Evolutionary conservation across 2,329 filamentous ascomycete genomes (phyloP), one percentile per base, ranked within the genome.

Genomic region (Alternaria incomplexa): DNA sequence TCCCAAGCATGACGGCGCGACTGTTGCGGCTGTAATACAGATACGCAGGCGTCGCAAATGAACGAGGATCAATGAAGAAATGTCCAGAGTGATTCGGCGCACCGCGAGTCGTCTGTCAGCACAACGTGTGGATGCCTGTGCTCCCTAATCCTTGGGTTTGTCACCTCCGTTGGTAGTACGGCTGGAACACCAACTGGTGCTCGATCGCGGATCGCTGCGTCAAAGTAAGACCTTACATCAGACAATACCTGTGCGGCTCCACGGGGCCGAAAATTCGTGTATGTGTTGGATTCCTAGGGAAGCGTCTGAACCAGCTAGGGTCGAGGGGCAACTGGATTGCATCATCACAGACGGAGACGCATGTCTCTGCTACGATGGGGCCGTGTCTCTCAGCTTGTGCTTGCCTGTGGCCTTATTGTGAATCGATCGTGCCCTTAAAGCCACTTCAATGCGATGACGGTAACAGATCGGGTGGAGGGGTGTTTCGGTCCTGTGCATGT

Each of bases 161-260:
- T 20, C 25, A 55, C 50, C 44, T 30, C 32, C 23, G 61, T 55
- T 59, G 32, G 22, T 58, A 44, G 44, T 44, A 55, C 44, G 26
- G 44, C 7, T 40, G 28, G 32, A 36, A 59, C 56, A 63, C 53
- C 13, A 13, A 25, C 47, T 30, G 36, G 15, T 45, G 56, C 36
- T 30, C 28, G 26, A 32, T 51, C 7, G 17, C 17, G 20, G n/a
- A 51, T 32, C 17, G 20, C 20, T 11, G 47, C 26, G 17, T 22
- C 26, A 51, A 2, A 15, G 44, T 46, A 23, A 51, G 47, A 32
- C 47, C 26, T 15, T 32, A 28, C 47, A 32, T 20, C 17, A 22
- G 26, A 22, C n/a, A 15, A 15, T 10, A 15, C 36, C 36, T 40
- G 36, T 40, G 36, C 36, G 36, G 36, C 15, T 40, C n/a, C 17